phyloP scores from a whole-genome alignment of 192 early-diverging fungal species.

The Endogone sp. region DNA sequence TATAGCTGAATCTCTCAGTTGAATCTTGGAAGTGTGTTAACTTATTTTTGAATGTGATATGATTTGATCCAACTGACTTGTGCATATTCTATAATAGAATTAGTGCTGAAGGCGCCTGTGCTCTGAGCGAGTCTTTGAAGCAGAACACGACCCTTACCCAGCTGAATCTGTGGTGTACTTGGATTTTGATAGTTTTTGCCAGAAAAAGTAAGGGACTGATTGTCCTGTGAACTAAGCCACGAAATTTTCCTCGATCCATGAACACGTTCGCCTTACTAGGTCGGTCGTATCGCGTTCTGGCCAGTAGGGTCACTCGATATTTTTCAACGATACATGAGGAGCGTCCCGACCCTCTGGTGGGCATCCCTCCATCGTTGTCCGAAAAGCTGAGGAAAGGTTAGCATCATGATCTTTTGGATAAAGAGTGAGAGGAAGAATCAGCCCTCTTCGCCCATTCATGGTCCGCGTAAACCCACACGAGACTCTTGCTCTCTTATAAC shows the following conservation, averaged over 20 bases:
- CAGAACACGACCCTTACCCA: too few species aligned
- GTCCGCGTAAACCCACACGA: not conserved
- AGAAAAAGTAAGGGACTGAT: too few species aligned
- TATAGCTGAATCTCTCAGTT: too few species aligned
- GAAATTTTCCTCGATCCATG: not conserved
- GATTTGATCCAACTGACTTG: too few species aligned
- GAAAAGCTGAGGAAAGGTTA: not conserved
- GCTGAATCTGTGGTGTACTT: too few species aligned
- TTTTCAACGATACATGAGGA: not conserved
- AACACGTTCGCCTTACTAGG: not conserved
- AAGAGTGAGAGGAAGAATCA: too few species aligned
- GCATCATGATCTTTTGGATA: not conserved
- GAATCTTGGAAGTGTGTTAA: too few species aligned
- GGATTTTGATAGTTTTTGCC: too few species aligned
- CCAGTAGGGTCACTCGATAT: not conserved
- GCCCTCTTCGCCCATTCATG: not conserved
- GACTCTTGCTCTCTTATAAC: not conserved
- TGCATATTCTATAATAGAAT: too few species aligned
- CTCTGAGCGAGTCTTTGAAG: too few species aligned
- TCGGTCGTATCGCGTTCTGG: not conserved
- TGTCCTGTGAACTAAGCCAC: not conserved
- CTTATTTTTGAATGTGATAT: too few species aligned
- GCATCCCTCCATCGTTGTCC: not conserved
- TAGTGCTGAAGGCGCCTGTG: too few species aligned
- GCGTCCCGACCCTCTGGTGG: not conserved